These are phyloP conservation scores for Leucocoprinus birnbaumii DNA, from an alignment of 768 basidiomycete genomes.

Conservation along the genomic window DNA sequence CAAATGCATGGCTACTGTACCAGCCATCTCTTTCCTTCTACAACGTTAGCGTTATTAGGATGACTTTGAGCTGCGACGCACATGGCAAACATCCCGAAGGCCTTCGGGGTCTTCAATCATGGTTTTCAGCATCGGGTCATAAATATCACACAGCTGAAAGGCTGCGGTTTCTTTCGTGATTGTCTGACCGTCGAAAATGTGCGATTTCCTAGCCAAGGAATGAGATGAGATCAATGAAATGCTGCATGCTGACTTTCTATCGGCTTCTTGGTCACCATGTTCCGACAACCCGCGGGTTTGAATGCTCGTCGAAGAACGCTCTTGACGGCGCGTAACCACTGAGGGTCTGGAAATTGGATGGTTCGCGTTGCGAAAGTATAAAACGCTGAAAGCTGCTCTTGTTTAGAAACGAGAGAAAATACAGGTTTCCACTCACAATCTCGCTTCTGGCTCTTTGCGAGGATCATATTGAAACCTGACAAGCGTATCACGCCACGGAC, in stretches of 20 bases:
- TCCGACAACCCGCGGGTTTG: conserved; percentile 34
- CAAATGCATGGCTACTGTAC: conserved; percentile 75
- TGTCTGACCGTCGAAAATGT: conserved; percentile 86
- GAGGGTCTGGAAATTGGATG: conserved; percentile 79
- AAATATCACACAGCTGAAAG: conserved; percentile 92
- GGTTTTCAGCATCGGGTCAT: conserved; percentile 76
- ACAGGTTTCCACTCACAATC: conserved; percentile 56
- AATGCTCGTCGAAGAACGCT: conserved; percentile 41
- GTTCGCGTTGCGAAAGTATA: conserved; percentile 87
- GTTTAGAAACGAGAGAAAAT: background rate
- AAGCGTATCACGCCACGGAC: conserved; percentile 90
- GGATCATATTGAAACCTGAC: conserved; percentile 91
- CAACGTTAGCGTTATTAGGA: background rate
- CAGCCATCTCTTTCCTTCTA: conserved; percentile 84
- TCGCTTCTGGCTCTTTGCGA: conserved; percentile 62
- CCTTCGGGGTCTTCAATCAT: conserved; percentile 78
- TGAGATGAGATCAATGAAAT: conserved; percentile 1
- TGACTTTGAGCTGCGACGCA: conserved; percentile 35
- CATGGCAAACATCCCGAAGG: conserved; percentile 70
- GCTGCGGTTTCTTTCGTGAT: conserved; percentile 85
- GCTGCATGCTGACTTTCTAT: conserved; percentile 37
- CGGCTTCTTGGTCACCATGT: conserved; percentile 28
- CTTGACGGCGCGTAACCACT: conserved; percentile 66
- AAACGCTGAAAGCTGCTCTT: conserved; percentile 79
- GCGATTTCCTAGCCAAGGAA: conserved; percentile 47